Percentiles rank a stretch among this genome's conserved stretches.
Evolutionary conservation across 2,329 filamentous ascomycete species (phyloP).

Genomic region (Monosporascus sp.): DNA sequence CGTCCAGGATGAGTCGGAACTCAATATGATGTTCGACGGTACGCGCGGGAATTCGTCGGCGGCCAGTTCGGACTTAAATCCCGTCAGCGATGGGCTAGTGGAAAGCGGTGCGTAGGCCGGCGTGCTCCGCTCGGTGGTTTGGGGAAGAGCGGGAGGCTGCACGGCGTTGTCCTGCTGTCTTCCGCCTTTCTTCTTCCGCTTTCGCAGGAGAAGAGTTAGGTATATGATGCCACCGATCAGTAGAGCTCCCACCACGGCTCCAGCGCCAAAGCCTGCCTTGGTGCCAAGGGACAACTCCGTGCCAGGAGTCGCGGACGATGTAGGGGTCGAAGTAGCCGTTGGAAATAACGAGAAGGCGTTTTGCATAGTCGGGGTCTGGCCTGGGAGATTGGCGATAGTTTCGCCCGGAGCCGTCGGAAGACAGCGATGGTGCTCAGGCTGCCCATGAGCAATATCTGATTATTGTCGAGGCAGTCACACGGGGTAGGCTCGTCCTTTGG

Average conservation of each 20-base stretch:
- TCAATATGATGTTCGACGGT: background rate
- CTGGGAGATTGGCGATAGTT: background rate
- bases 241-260: background rate
- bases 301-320: background rate
- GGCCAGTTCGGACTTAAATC: background rate
- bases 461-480: background rate
- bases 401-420: background rate
- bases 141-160: background rate
- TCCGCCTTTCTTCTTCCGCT: background rate
- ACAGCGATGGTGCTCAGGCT: background rate
- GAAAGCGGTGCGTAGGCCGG: background rate
- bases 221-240: background rate
- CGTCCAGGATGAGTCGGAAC: background rate
- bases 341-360: background rate
- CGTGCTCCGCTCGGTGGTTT: background rate
- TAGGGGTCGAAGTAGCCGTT: background rate
- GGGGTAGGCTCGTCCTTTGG: background rate
- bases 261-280: background rate
- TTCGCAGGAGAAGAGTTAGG: background rate
- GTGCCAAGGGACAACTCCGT: background rate
- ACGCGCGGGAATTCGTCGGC: background rate
- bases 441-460: background rate
- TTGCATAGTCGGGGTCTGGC: background rate
- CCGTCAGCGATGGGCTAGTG: background rate
- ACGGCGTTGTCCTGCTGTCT: background rate